Conservation (phyloP, 129 eudicot species). For the Artemisia annua region DNA sequence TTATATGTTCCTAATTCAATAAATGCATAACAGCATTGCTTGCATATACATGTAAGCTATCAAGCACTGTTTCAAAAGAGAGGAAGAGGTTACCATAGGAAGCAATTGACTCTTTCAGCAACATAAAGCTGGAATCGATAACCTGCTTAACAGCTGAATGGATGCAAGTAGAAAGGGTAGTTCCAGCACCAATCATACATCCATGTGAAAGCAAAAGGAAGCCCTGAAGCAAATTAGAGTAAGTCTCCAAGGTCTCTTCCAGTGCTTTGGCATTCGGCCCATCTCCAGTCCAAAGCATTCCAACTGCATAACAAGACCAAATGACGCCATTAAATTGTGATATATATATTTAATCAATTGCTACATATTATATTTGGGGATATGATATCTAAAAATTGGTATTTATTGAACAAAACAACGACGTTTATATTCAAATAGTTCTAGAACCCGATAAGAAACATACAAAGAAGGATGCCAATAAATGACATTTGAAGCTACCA, state of each 20-base stretch:
- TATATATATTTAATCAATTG: neutral
- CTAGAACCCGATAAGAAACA: too few species aligned
- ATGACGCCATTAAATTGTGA: neutral
- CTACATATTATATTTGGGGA: neutral
- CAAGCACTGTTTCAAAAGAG: neutral
- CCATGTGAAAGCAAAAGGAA: constrained; percentile 78
- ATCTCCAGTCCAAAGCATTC: constrained; percentile 85
- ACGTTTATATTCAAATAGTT: neutral
- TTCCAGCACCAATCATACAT: constrained; percentile 79
- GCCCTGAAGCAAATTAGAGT: constrained; percentile 81
- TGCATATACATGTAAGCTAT: neutral
- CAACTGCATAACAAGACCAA: constrained; percentile 44
- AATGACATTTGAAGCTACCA: too few species aligned
- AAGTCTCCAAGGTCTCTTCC: constrained; percentile 84
- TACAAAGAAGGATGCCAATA: too few species aligned
- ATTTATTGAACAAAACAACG: neutral
- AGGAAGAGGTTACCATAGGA: constrained; percentile 68
- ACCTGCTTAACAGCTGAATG: constrained; percentile 67
- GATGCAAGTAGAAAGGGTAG: constrained; percentile 72
- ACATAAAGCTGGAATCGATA: constrained; percentile 76
- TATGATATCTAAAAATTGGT: constrained; percentile 3
- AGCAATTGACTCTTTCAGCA: constrained; percentile 67
- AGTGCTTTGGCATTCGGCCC: constrained; percentile 64
- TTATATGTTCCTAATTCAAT: neutral
- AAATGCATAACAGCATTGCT: neutral